Percentiles rank a stretch among this genome's conserved stretches.
Evolutionary conservation across 2,329 filamentous ascomycete species (phyloP).

Genomic region (Colletotrichum sp.): DNA sequence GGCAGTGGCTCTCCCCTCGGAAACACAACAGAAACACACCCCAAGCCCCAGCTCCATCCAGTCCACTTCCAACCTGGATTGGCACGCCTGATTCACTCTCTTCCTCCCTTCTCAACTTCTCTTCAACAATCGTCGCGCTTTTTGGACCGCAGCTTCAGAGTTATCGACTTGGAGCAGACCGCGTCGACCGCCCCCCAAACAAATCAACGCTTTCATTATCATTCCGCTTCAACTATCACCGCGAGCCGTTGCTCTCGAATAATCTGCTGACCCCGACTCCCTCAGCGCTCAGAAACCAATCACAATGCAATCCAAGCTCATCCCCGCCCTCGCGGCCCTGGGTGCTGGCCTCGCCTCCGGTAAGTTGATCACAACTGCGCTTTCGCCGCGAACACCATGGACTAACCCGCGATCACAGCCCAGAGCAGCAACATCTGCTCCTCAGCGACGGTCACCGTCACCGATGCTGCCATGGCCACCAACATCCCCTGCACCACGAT

Average conservation of each 20-base stretch:
- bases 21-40: conserved; percentile 14
- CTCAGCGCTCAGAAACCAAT: conserved; percentile 17
- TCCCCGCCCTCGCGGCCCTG: conserved; percentile 50
- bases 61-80: not conserved
- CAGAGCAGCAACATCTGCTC: conserved; percentile 32
- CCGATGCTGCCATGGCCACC: conserved; percentile 66
- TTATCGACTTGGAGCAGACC: conserved; percentile 12
- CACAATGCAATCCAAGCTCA: conserved; percentile 52
- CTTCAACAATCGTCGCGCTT: not conserved
- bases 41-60: not conserved
- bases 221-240: not conserved
- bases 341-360: conserved; percentile 45
- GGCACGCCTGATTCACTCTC: not conserved
- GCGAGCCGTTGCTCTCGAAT: not conserved
- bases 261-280: conserved; percentile 1
- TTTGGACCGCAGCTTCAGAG: conserved; percentile 17
- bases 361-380: conserved; percentile 34
- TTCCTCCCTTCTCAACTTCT: not conserved
- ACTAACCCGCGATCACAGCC: conserved; percentile 27
- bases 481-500: conserved; percentile 72
- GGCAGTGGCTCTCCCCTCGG: not conserved
- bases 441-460: conserved; percentile 57
- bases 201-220: conserved; percentile 17
- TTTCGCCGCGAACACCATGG: not conserved
- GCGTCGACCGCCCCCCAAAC: not conserved